These are phyloP conservation scores for Fusarium hostae DNA, from an alignment of 2,329 filamentous ascomycete genomes.

Conservation along the genomic window DNA sequence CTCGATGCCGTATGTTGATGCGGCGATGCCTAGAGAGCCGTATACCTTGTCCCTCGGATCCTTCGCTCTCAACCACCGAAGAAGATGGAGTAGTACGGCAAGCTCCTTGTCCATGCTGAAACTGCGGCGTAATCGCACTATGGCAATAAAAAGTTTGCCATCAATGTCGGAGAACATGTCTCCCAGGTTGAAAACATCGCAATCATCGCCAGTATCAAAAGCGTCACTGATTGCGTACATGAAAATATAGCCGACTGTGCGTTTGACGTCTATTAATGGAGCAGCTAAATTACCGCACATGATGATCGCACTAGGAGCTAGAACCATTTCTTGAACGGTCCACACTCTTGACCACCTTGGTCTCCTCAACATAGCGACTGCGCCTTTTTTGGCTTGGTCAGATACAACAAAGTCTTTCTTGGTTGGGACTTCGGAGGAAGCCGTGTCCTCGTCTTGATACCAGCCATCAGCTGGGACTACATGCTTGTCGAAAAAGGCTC, in stretches of 20 bases:
- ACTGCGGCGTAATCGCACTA: not conserved
- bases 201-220: not conserved
- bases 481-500: not conserved
- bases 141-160: not conserved
- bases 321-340: not conserved
- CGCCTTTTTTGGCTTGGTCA: not conserved
- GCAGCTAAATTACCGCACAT: not conserved
- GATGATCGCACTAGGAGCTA: rapidly evolving
- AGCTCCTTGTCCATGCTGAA: not conserved
- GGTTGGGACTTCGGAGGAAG: rapidly evolving
- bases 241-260: not conserved
- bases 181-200: not conserved
- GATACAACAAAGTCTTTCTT: not conserved
- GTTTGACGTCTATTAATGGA: not conserved
- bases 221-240: not conserved
- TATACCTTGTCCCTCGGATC: not conserved
- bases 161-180: rapidly evolving
- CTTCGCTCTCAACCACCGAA: not conserved
- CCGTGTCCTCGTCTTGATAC: not conserved
- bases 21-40: not conserved
- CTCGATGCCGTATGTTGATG: not conserved
- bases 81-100: rapidly evolving
- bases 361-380: not conserved
- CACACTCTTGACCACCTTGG: not conserved
- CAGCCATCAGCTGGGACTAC: not conserved